Evolutionary conservation across 139 green algal species (phyloP).

Genomic region (Chlamydomonas incerta): DNA sequence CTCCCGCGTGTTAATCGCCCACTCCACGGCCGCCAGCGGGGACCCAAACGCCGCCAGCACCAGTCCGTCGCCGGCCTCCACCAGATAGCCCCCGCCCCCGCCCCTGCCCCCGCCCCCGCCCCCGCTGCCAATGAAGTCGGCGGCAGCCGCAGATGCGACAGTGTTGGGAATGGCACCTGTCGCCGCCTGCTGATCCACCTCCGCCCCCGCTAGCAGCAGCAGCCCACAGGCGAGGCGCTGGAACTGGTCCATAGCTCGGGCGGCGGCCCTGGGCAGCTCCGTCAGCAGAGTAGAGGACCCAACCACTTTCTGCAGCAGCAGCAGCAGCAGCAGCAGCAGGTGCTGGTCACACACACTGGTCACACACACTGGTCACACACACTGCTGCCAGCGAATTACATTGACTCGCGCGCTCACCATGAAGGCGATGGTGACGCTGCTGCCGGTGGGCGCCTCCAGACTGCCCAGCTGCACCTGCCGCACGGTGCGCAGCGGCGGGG

Average conservation of each 20-base stretch:
- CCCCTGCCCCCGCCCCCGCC: too few species aligned
- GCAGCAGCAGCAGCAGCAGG: not conserved
- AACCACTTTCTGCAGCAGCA: conserved; percentile 29
- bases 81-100: conserved; percentile 9
- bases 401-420: too few species aligned
- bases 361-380: too few species aligned
- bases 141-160: too few species aligned
- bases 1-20: conserved; percentile 20
- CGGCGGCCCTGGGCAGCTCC: conserved; percentile 11
- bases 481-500: not conserved
- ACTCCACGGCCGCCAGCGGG: not conserved
- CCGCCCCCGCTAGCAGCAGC: too few species aligned
- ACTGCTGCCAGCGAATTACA: too few species aligned
- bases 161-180: too few species aligned
- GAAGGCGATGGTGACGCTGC: conserved; percentile 9
- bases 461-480: not conserved
- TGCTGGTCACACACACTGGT: too few species aligned
- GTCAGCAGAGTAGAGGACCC: conserved; percentile 26
- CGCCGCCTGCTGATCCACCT: too few species aligned
- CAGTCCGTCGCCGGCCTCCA: conserved; percentile 36
- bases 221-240: conserved; percentile 2
- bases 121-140: too few species aligned
- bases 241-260: not conserved
- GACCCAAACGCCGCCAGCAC: conserved; percentile 29
- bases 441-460: not conserved